Conservation (phyloP, 768 basidiomycete genomes). For the Amanita pallidorosea region DNA sequence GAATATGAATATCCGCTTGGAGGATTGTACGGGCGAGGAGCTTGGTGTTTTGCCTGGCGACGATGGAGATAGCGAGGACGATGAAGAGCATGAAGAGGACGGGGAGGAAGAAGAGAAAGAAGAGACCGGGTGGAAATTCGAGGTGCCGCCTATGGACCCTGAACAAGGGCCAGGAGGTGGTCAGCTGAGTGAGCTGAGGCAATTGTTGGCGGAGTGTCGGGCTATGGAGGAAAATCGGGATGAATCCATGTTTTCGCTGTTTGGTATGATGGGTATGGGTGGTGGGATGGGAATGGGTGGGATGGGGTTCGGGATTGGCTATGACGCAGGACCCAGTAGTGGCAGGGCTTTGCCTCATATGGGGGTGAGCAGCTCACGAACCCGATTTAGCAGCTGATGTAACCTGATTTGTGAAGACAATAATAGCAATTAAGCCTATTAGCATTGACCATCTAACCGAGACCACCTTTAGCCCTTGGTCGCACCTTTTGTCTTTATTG, state of each 20-base stretch:
- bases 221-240: constrained; percentile 35
- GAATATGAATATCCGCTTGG: constrained; percentile 42
- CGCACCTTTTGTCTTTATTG: no score
- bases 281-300: background rate
- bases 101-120: constrained; percentile 20
- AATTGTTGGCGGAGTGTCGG: constrained; percentile 46
- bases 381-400: background rate
- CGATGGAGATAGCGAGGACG: constrained; percentile 17
- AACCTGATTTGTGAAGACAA: no score
- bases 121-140: constrained; percentile 10
- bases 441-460: no score
- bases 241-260: constrained; percentile 19
- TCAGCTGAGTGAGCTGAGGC: constrained; percentile 33
- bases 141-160: constrained; percentile 18
- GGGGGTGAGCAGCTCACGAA: background rate
- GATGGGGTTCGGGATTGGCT: background rate
- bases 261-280: constrained; percentile 3
- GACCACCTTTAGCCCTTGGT: no score
- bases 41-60: constrained; percentile 41
- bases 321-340: background rate
- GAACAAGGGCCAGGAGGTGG: constrained; percentile 14
- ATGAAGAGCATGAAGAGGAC: constrained; percentile 17
- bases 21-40: constrained; percentile 65
- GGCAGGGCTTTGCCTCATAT: background rate
- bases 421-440: no score